phyloP scores from a whole-genome alignment of 2,329 filamentous ascomycete species.

The Microthyrium microscopicum region DNA sequence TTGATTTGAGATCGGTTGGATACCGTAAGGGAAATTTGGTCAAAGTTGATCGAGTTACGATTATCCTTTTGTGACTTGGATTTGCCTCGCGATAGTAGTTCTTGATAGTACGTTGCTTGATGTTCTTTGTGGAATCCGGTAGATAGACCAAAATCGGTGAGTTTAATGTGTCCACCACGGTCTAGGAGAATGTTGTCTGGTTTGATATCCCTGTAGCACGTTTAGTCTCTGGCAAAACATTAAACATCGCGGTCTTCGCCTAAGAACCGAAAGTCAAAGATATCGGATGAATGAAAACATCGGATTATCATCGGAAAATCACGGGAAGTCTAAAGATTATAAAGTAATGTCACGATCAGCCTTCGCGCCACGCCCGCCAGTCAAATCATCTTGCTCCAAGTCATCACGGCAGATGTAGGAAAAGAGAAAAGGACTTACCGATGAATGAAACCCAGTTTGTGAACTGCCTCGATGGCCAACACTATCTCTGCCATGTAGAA shows the following conservation, averaged over 20 bases:
- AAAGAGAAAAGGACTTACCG: constrained; percentile 50
- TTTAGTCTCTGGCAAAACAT: too few species aligned
- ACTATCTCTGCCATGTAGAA: constrained; percentile 99
- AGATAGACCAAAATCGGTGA: constrained; percentile 94
- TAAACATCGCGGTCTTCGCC: too few species aligned
- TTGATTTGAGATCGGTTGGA: constrained; percentile 97
- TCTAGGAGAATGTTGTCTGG: constrained; percentile 97
- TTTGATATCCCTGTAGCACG: constrained; percentile 68
- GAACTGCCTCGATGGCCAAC: constrained; percentile 94
- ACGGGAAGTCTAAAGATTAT: too few species aligned
- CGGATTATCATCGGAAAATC: too few species aligned
- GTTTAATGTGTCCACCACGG: constrained; percentile 87
- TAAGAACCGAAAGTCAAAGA: too few species aligned
- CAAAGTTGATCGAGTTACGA: constrained; percentile 84
- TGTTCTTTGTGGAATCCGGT: constrained; percentile 97
- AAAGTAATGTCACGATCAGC: too few species aligned
- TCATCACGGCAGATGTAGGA: too few species aligned
- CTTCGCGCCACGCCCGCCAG: too few species aligned
- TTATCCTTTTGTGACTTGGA: constrained; percentile 40
- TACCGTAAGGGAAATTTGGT: constrained; percentile 95
- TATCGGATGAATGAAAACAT: too few species aligned
- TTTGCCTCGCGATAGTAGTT: constrained; percentile 58
- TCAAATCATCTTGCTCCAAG: too few species aligned
- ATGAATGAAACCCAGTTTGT: constrained; percentile 96
- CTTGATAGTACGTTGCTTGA: constrained; percentile 96